These are phyloP conservation scores for Ambrosia artemisiifolia DNA, from an alignment of 129 eudicot species.

Conservation along the genomic window DNA sequence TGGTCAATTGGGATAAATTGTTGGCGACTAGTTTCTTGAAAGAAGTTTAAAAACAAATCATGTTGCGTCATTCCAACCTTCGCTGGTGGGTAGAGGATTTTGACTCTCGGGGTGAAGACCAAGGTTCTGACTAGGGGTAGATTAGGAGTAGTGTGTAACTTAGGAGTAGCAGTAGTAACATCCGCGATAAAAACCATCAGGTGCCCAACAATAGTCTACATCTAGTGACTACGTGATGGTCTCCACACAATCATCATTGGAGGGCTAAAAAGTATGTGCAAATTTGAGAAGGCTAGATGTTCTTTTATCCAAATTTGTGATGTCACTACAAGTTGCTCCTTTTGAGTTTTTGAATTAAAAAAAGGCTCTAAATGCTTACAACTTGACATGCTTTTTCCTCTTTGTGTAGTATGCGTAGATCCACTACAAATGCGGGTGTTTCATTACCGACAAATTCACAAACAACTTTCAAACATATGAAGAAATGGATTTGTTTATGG, in stretches of 20 bases:
- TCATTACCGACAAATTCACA: slow-evolving; percentile 3
- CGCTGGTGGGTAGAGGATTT: no score
- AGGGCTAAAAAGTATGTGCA: neutral
- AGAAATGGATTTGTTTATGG: neutral
- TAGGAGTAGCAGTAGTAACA: no score
- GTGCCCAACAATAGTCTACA: neutral
- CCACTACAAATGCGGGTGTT: neutral
- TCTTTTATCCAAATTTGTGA: slow-evolving; percentile 6
- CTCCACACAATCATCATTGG: neutral
- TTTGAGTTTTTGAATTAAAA: neutral
- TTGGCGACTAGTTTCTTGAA: neutral
- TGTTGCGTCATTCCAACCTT: no score
- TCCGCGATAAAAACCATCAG: no score
- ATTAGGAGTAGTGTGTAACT: no score
- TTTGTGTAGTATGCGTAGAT: slow-evolving; percentile 9
- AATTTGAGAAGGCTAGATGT: neutral
- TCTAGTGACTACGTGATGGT: neutral
- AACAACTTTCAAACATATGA: neutral
- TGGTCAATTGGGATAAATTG: neutral
- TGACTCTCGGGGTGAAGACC: no score
- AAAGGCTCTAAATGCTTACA: neutral
- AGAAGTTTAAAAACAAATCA: neutral
- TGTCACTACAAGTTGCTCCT: neutral
- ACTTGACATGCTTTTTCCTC: neutral
- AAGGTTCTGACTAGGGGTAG: no score